Base-by-base conservation (phyloP, 768 basidiomycete species). In the Amyloporia xantha region DNA sequence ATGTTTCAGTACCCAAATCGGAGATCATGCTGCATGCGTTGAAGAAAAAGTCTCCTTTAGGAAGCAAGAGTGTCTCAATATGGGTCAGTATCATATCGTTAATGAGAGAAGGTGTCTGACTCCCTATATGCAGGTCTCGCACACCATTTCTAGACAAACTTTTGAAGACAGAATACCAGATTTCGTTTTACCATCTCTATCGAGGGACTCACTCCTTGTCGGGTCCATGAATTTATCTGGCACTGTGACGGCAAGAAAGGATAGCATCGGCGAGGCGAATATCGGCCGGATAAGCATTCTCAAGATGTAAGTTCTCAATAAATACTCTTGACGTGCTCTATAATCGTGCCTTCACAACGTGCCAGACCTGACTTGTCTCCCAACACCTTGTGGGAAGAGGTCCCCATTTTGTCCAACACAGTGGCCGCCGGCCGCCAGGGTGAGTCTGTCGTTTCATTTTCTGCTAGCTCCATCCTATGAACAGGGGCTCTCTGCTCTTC, bases 321-420 rank as follows among this genome's bases (percentile, higher is more conserved):
- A 7, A 15, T 33, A 15, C 30, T 11, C 12, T 50, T 19, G 36
- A n/a, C 20, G 30, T 15, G 30, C 7, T 33, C 13, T 43, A 12
- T n/a, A 7, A 15, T 7, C 15, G 9, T 7, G 9, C 15, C 30
- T 33, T 7, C 15, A 33, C 15, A 7, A 7, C 30, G 15, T 7
- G 7, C 9, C 51, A 86, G 85, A 44, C 74, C 76, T 30, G 75
- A 78, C 48, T 62, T 86, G 49, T 66, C 54, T 10, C 72, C 79
- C 33, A 71, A 77, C 50, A 67, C 66, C 12, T 65, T 68, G 6
- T 86, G 79, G 73, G 76, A 80, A 36, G 57, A 66, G 39, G 66
- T 70, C 0, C 59, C 68, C 1, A 68, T 87, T 24, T 64, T 75
- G 52, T 71, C 72, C 6, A 64, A 76, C 20, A 52, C 63, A 1